These are phyloP conservation scores for Ascochyta viciae-villosae DNA, from an alignment of 2,329 filamentous ascomycete species.

Conservation along the genomic window DNA sequence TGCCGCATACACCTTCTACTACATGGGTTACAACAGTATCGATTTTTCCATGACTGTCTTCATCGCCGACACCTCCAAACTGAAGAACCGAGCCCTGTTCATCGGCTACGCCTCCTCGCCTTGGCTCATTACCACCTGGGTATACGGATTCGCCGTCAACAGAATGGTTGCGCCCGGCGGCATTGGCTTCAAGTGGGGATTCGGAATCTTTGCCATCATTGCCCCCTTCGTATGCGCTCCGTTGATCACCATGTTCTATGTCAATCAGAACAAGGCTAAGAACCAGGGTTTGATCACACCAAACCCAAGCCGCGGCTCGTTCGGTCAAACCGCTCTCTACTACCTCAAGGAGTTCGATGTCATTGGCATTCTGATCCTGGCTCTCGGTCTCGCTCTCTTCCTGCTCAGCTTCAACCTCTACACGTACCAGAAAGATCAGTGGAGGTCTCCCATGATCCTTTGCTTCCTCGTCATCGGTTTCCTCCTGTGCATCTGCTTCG, in stretches of 20 bases:
- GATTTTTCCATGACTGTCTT: slow-evolving; percentile 70
- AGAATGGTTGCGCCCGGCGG: slow-evolving; percentile 55
- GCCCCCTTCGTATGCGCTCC: slow-evolving; percentile 67
- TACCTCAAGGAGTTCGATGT: slow-evolving; percentile 71
- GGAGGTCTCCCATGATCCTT: slow-evolving; percentile 51
- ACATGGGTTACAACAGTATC: slow-evolving; percentile 66
- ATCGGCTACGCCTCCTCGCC: slow-evolving; percentile 56
- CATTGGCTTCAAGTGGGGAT: slow-evolving; percentile 70
- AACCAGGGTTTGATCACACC: slow-evolving; percentile 60
- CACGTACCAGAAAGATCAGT: slow-evolving; percentile 39
- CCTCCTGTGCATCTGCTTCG: slow-evolving; percentile 48
- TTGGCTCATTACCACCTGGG: slow-evolving; percentile 43
- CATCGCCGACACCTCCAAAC: slow-evolving; percentile 70
- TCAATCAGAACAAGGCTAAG: slow-evolving; percentile 67
- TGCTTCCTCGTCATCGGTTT: slow-evolving; percentile 51
- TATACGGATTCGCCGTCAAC: slow-evolving; percentile 37
- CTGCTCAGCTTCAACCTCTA: slow-evolving; percentile 71
- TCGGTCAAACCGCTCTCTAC: slow-evolving; percentile 56
- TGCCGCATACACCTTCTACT: slow-evolving; percentile 72
- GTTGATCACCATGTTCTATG: slow-evolving; percentile 63
- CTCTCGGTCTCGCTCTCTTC: slow-evolving; percentile 68
- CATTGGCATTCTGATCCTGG: slow-evolving; percentile 67
- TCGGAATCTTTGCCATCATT: slow-evolving; percentile 71
- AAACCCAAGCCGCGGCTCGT: slow-evolving; percentile 56
- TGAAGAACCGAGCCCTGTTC: slow-evolving; percentile 68